Conservation (phyloP, 805 yeast species). For the Teunomyces kruisii region DNA sequence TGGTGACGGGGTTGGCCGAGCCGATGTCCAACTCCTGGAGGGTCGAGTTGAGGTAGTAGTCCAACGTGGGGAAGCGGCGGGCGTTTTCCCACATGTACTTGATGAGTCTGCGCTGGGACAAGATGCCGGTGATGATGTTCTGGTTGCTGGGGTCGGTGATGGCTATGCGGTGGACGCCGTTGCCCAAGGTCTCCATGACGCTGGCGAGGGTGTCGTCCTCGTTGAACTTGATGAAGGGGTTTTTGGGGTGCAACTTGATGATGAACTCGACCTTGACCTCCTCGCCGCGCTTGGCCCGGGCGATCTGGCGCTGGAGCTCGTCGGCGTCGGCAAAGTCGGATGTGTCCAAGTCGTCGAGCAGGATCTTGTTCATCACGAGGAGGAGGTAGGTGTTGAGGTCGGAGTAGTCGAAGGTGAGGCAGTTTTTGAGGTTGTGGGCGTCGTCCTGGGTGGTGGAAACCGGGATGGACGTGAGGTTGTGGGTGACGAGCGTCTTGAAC, state of each 20-base stretch:
- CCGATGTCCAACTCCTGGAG: slow-evolving; percentile 78
- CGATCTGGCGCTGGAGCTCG: slow-evolving; percentile 40
- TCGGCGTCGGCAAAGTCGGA: slow-evolving; percentile 24
- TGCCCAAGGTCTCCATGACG: slow-evolving; percentile 86
- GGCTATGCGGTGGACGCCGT: slow-evolving; percentile 93
- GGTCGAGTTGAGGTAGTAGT: slow-evolving; percentile 66
- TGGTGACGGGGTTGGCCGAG: slow-evolving; percentile 64
- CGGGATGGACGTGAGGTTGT: slow-evolving; percentile 85
- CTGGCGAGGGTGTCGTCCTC: slow-evolving; percentile 65
- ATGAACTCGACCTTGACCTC: slow-evolving; percentile 92
- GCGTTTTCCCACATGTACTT: slow-evolving; percentile 92
- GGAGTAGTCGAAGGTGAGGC: slow-evolving; percentile 86
- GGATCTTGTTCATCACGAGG: slow-evolving; percentile 74
- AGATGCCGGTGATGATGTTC: slow-evolving; percentile 64
- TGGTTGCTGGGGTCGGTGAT: slow-evolving; percentile 55
- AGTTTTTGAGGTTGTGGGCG: slow-evolving; percentile 55
- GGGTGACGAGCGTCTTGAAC: slow-evolving; percentile 68
- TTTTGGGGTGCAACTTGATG: slow-evolving; percentile 79
- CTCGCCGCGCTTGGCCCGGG: slow-evolving; percentile 78
- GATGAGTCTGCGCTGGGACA: slow-evolving; percentile 87
- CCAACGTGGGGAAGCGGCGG: slow-evolving; percentile 78
- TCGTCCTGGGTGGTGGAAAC: slow-evolving; percentile 49
- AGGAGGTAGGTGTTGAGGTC: slow-evolving; percentile 86
- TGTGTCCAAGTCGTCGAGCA: slow-evolving; percentile 33
- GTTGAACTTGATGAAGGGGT: slow-evolving; percentile 78